Evolutionary conservation across 1,139 yeast genomes (phyloP), one percentile per base, ranked within the genome.

Genomic region (Saccharomyces hybrid): DNA sequence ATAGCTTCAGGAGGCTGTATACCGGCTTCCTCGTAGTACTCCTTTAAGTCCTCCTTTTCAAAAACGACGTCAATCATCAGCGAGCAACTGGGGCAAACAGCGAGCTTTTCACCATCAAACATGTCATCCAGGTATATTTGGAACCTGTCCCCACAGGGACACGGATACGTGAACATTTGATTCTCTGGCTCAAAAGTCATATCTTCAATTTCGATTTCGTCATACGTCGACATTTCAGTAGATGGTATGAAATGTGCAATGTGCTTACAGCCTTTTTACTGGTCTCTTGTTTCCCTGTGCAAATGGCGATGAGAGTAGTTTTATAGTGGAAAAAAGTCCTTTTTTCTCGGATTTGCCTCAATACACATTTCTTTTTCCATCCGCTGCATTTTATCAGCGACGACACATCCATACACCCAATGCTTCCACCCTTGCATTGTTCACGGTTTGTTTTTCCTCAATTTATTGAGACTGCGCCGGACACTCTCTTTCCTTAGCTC

Each of bases 141-240:
- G 72, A 93, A 93, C 65, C 84, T 78, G 71, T 95, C 99, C 28
- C 99, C 99, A 72, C 99, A 93, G 0, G 99, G 99, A 75, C 99
- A 93, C 4, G 99, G 99, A 65, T 91, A 93, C 57, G 89, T 87
- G 72, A 91, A 89, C 48, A 89, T 73, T 70, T 86, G 90, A 11
- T 88, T 83, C 28, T 76, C 76, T 3, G 93, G 83, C 70, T 93
- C 97, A 70, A 82, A 93, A 5, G 91, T 85, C 82, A 93, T 90
- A 70, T 93, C 99, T 72, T 93, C 99, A 54, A 95, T 93, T 75
- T 93, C 99, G 57, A 93, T 84, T 70, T 93, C 96, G 70, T 93
- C 99, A 72, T 93, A 93, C 38, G 88, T 80, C 16, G 86, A 75
- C 78, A 71, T 70, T 13, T 49, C 58, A 26, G 42, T 34, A 0